Evolutionary conservation across 768 basidiomycete genomes (phyloP), one percentile per base, ranked within the genome.

Genomic region (Leucosporidium creatinivorum): DNA sequence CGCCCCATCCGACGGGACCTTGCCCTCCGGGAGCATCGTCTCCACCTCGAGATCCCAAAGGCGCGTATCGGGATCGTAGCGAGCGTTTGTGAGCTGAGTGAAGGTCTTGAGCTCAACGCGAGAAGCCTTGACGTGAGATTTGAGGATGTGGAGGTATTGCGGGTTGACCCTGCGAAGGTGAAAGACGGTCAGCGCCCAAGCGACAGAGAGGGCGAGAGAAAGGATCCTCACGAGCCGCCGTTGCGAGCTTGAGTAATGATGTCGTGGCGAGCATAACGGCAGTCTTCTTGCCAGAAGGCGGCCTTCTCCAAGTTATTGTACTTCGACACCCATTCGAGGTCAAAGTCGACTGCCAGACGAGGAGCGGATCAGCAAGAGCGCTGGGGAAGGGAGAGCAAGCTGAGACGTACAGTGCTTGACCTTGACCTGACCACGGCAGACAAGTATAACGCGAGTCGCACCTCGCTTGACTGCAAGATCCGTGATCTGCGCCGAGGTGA

Each of bases 401-500:
- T 8, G 21, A 47, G 44, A 48, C 58, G n/a, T 8, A 59, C 58
- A 44, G 15, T 44, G 39, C 36, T 62, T 65, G 19, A 61, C 60
- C 49, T 73, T 75, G 62, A 73, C 58, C 19, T 63, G 65, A 0
- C 69, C 67, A 0, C 76, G 63, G 26, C 60, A 61, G 28, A 75
- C 18, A 51, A 74, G 70, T 19, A 58, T 39, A 51, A 75, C 76
- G 33, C 63, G 58, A 3, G 61, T 44, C 6, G 67, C 69, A 13
- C 75, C 75, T 6, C 61, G 55, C 7, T 23, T 8, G 47, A 76
- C 48, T 39, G 73, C 69, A 23, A 75, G 67, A 52, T 75, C 73
- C 59, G 67, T 61, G 59, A 76, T 71, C 51, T 76, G 76, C 2
- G 74, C 73, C 9, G 72, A 72, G 0, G 76, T 76, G 25, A 76